phyloP scores from a whole-genome alignment of 371 early-diverging fungal genomes.

The Mortierella sp. region DNA sequence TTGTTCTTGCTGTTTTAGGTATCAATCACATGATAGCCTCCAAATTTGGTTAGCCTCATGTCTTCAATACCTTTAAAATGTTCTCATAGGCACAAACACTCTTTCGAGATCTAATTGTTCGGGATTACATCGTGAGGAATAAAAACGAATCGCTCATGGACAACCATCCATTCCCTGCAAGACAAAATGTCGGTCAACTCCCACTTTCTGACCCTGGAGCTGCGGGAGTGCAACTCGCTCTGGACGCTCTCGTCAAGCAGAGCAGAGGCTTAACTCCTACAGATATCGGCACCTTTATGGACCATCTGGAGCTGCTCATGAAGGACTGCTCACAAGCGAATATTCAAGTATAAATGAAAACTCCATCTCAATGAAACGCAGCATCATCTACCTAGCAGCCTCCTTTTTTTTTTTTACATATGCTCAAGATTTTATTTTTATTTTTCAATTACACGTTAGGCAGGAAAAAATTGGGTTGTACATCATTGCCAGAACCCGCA shows the following conservation, averaged over 20 bases:
- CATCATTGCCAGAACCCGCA: conserved; percentile 61
- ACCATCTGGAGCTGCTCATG: conserved; percentile 63
- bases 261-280: conserved; percentile 16
- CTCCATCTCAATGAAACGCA: too few species aligned
- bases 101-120: too few species aligned
- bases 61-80: too few species aligned
- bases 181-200: background rate
- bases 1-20: too few species aligned
- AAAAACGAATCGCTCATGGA: background rate
- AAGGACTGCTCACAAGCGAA: conserved; percentile 72
- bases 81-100: too few species aligned
- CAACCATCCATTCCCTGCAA: background rate
- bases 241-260: conserved; percentile 32
- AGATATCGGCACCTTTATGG: conserved; percentile 28
- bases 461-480: conserved; percentile 72
- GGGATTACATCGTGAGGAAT: background rate
- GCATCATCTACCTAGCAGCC: too few species aligned
- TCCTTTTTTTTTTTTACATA: background rate
- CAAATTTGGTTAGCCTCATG: too few species aligned
- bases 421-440: background rate
- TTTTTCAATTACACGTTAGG: conserved; percentile 51
- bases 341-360: conserved; percentile 62
- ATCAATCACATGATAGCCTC: too few species aligned
- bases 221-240: conserved; percentile 24
- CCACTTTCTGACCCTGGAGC: background rate